Evolutionary conservation across 2,329 filamentous ascomycete genomes (phyloP), one percentile per base, ranked within the genome.

Genomic region (Paecilomyces dactylethromorphus): DNA sequence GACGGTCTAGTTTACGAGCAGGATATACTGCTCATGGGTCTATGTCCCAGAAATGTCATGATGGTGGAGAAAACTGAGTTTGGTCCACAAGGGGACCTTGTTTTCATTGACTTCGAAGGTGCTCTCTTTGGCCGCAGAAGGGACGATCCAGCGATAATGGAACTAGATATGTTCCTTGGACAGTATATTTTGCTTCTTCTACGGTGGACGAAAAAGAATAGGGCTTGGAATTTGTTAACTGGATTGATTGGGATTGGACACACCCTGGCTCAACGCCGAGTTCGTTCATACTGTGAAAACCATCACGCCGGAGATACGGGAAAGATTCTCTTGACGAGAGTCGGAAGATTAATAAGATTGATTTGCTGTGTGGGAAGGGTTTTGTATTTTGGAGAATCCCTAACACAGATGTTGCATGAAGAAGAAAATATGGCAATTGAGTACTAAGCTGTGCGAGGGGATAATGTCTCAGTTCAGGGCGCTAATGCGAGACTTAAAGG

Each of bases 81-180:
- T 33, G 22, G 22, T 11, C 6, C 33, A 15, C n/a, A 15, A 26
- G 52, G 31, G 29, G 15, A 51, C 3, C 31, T 62, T 15, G 56
- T 67, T 2, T 63, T 65, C 18, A 54, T 67, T 53, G 65, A 65
- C 45, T 60, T 68, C 29, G 64, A 18, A 11, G n/a, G 53, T 54
- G 55, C 60, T 39, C 55, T 62, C 12, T 66, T 68, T 22, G 58
- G 58, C 12, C 60, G 63, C 21, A 57, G 60, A 29, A 35, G 51
- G 56, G 60, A 63, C 53, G 54, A 59, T 45, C 59, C 60, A 12
- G 53, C 33, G 53, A 31, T 2, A 6, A 33, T 5, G 32, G n/a
- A 29, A 29, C 26, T 29, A 5, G 3, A 29, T 5, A 3, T 29
- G 26, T 29, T 29, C 3, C 26, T 29, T 29, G 26, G 26, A 5